Conservation (phyloP, 129 eudicot genomes). For the Erigeron canadensis region DNA sequence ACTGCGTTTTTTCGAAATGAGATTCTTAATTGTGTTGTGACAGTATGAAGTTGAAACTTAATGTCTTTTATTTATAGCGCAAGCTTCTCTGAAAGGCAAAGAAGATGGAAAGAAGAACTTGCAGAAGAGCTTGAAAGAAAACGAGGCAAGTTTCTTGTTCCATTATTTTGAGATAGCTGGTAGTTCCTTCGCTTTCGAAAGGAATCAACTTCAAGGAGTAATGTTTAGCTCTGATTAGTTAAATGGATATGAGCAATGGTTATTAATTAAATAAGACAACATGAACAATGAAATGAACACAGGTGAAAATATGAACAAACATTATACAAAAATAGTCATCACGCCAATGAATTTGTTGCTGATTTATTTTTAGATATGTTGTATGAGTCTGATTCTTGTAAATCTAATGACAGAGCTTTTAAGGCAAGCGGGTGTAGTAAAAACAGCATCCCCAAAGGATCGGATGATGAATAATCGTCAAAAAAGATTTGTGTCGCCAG, state of each 20-base stretch:
- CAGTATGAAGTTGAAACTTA: slow-evolving; percentile 1
- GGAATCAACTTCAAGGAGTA: too few relatives aligned
- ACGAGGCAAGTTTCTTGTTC: slow-evolving; percentile 60
- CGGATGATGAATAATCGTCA: slow-evolving; percentile 42
- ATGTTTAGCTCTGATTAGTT: not conserved
- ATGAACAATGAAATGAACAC: too few relatives aligned
- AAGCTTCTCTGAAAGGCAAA: slow-evolving; percentile 75
- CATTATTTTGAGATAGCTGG: slow-evolving; percentile 7
- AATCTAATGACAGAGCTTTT: slow-evolving; percentile 49
- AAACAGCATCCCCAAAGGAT: slow-evolving; percentile 79
- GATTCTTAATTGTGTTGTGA: not conserved
- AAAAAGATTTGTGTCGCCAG: slow-evolving; percentile 53
- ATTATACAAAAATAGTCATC: not conserved
- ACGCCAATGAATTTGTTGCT: not conserved
- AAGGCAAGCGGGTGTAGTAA: slow-evolving; percentile 75
- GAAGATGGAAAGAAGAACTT: slow-evolving; percentile 95
- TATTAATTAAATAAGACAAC: too few relatives aligned
- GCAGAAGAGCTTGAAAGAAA: slow-evolving; percentile 81
- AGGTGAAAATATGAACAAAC: not conserved
- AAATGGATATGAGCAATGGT: not conserved
- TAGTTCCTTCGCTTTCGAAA: not conserved
- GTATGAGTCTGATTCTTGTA: slow-evolving; percentile 5
- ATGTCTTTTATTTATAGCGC: slow-evolving; percentile 29
- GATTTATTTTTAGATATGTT: not conserved
- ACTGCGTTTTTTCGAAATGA: not conserved